phyloP scores from a whole-genome alignment of 495 filamentous ascomycete species.

The Delitschia confertaspora region DNA sequence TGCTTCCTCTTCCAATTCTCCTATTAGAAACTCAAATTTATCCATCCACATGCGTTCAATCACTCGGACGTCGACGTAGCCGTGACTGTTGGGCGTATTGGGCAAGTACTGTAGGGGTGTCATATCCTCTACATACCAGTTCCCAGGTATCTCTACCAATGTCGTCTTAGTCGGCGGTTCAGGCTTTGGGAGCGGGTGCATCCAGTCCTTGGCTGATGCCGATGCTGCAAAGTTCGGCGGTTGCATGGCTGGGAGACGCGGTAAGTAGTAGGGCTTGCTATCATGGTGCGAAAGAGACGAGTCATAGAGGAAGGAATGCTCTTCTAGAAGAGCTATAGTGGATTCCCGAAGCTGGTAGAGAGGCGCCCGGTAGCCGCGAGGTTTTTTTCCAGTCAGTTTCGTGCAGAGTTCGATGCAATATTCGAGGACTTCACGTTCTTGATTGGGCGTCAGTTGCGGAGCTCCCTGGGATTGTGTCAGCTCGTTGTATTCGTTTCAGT shows the following conservation, averaged over 20 bases:
- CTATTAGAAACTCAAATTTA: constrained; percentile 37
- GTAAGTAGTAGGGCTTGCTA: constrained; percentile 46
- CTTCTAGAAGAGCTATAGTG: constrained; percentile 47
- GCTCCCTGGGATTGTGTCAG: constrained; percentile 34
- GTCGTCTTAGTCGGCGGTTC: constrained; percentile 28
- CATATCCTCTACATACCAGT: constrained; percentile 53
- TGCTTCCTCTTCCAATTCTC: constrained; percentile 29
- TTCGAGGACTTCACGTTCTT: constrained; percentile 49
- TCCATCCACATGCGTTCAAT: constrained; percentile 50
- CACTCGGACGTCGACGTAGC: constrained; percentile 44
- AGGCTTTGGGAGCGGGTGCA: constrained; percentile 43
- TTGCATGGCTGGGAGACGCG: constrained; percentile 39
- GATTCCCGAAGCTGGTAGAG: constrained; percentile 49
- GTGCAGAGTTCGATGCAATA: constrained; percentile 46
- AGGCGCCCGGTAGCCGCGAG: constrained; percentile 49
- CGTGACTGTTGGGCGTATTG: constrained; percentile 43
- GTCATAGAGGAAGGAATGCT: constrained; percentile 50
- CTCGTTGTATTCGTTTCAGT: neutral
- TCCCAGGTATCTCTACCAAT: constrained; percentile 46
- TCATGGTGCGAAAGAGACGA: constrained; percentile 49
- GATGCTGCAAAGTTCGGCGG: constrained; percentile 44
- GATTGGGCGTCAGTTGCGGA: constrained; percentile 45
- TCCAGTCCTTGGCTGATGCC: constrained; percentile 43
- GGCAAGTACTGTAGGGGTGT: constrained; percentile 48
- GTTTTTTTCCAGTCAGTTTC: constrained; percentile 44